Evolutionary conservation across 352 stramenopile genomes (phyloP).

Genomic region (Phytophthora pisi): DNA sequence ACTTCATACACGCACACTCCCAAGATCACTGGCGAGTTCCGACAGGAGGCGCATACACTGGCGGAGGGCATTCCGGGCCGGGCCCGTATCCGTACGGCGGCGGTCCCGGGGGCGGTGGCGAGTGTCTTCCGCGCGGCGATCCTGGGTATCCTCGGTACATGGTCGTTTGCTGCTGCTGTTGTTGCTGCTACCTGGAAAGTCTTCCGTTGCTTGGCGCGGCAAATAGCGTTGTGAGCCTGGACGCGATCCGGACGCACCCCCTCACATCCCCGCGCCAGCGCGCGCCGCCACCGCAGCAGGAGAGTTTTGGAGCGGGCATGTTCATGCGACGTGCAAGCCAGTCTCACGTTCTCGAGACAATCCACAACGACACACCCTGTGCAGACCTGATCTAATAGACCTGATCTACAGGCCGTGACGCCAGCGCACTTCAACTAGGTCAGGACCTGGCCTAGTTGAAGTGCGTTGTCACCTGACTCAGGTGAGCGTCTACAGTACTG

Average conservation of each 20-base stretch:
- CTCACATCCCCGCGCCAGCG: not conserved
- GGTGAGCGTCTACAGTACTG: too few species aligned
- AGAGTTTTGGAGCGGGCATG: not conserved
- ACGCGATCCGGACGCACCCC: conserved; percentile 4
- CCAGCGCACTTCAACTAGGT: not conserved
- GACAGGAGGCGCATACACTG: conserved; percentile 12
- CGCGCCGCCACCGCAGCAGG: not conserved
- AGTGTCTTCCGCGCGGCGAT: conserved; percentile 23
- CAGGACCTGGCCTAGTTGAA: too few species aligned
- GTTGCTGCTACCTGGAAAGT: not conserved
- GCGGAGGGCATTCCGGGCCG: conserved; percentile 4
- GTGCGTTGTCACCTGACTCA: too few species aligned
- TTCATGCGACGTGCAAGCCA: conserved; percentile 4
- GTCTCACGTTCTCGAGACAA: not conserved
- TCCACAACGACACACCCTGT: not conserved
- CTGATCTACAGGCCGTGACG: not conserved
- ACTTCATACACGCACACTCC: too few species aligned
- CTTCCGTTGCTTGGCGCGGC: conserved; percentile 2
- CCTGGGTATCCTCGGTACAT: conserved; percentile 19
- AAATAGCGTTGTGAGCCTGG: conserved; percentile 15
- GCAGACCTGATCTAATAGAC: not conserved
- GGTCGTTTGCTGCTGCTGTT: not conserved
- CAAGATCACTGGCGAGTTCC: too few species aligned
- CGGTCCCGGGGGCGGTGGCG: conserved; percentile 15
- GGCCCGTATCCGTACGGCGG: conserved; percentile 20